Conservation (phyloP, 805 yeast species). For the Tetrapisispora phaffii region DNA sequence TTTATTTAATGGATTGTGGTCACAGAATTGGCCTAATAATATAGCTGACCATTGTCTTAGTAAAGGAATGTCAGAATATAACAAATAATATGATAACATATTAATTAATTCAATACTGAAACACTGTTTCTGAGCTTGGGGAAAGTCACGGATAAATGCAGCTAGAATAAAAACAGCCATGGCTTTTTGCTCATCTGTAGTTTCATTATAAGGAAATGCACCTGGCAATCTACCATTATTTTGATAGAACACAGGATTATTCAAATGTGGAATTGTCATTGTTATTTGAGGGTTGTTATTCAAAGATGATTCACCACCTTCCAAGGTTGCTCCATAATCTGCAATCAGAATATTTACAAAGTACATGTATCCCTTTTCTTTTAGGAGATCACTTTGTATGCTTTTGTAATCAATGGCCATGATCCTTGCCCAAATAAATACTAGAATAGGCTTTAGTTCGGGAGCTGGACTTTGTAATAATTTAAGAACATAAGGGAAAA, state of each 20-base stretch:
- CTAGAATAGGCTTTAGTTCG: constrained; percentile 85
- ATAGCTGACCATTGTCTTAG: constrained; percentile 89
- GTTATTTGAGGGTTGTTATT: constrained; percentile 15
- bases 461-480: constrained; percentile 90
- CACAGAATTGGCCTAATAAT: constrained; percentile 68
- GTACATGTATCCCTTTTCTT: constrained; percentile 83
- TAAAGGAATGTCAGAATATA: constrained; percentile 70
- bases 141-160: constrained; percentile 71
- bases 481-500: constrained; percentile 88
- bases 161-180: constrained; percentile 89
- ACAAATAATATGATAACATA: constrained; percentile 56
- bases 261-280: constrained; percentile 12
- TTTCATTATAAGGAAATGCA: constrained; percentile 20
- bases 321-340: constrained; percentile 16
- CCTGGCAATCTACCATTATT: background rate
- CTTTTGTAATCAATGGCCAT: constrained; percentile 89
- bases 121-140: constrained; percentile 70
- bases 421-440: constrained; percentile 95
- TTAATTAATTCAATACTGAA: constrained; percentile 62
- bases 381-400: constrained; percentile 85
- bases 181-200: constrained; percentile 79
- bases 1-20: constrained; percentile 62
- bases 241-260: background rate
- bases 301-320: constrained; percentile 12
- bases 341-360: constrained; percentile 69